These are phyloP conservation scores for Colletotrichum lini DNA, from an alignment of 2,329 filamentous ascomycete species.

Conservation along the genomic window DNA sequence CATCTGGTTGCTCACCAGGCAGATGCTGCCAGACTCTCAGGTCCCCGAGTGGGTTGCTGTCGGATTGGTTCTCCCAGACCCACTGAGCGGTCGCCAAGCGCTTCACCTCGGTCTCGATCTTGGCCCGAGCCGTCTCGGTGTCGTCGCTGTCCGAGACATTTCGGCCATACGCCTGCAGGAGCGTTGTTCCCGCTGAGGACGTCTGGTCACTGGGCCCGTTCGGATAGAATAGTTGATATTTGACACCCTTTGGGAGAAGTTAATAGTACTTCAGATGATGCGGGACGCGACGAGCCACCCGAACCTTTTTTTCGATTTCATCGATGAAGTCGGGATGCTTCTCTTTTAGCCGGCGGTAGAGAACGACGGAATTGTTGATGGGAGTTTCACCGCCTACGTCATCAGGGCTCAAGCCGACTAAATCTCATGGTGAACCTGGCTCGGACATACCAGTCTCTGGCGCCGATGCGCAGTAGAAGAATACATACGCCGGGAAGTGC, in stretches of 20 bases:
- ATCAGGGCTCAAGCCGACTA: neutral
- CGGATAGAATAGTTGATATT: constrained; percentile 46
- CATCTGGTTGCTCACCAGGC: constrained; percentile 37
- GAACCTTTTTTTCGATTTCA: constrained; percentile 43
- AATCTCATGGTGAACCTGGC: too few relatives aligned
- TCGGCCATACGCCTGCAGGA: constrained; percentile 45
- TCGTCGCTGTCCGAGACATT: constrained; percentile 45
- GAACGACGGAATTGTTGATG: constrained; percentile 45
- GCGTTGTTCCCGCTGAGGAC: constrained; percentile 44
- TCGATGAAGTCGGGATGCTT: constrained; percentile 46
- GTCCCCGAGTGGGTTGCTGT: constrained; percentile 44
- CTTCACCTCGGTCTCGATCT: constrained; percentile 46
- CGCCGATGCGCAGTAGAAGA: constrained; percentile 47
- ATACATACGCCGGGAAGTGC: constrained; percentile 47
- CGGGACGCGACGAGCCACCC: neutral
- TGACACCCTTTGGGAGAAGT: constrained; percentile 40
- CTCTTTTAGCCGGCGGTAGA: constrained; percentile 43
- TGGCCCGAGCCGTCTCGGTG: constrained; percentile 41
- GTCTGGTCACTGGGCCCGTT: constrained; percentile 44
- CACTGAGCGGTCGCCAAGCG: constrained; percentile 46
- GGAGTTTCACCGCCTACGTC: constrained; percentile 46
- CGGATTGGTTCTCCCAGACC: constrained; percentile 45
- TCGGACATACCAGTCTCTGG: constrained; percentile 44
- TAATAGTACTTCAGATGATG: neutral
- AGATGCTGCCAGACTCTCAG: constrained; percentile 46